phyloP scores from a whole-genome alignment of 331 rosid genomes.

The Malus hybrid region DNA sequence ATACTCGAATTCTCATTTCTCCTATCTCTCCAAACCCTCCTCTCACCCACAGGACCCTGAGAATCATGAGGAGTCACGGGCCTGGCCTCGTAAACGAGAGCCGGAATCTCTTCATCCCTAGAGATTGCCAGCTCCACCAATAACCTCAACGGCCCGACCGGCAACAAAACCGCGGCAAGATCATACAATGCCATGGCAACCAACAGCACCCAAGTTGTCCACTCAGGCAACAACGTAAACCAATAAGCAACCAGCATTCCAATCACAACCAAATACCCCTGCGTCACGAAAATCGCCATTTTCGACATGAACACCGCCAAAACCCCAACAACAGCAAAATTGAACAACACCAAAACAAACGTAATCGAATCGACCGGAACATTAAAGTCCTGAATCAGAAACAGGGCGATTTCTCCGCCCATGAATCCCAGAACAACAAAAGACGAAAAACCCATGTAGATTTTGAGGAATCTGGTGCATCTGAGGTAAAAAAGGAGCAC shows the following conservation, averaged over 20 bases:
- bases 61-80: constrained; percentile 46
- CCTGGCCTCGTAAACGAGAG: constrained; percentile 88
- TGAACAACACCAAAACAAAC: constrained; percentile 44
- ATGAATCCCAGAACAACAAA: constrained; percentile 62
- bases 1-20: constrained; percentile 28
- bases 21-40: constrained; percentile 77
- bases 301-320: constrained; percentile 84
- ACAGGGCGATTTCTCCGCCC: constrained; percentile 63
- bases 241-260: constrained; percentile 87
- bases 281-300: constrained; percentile 76
- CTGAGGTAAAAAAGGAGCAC: constrained; percentile 80
- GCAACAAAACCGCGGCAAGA: constrained; percentile 82
- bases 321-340: constrained; percentile 83
- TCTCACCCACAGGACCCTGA: constrained; percentile 26
- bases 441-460: constrained; percentile 82
- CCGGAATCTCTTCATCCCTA: constrained; percentile 89
- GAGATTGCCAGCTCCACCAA: constrained; percentile 89
- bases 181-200: constrained; percentile 88
- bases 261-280: constrained; percentile 72
- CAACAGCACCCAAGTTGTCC: constrained; percentile 90
- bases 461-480: constrained; percentile 60
- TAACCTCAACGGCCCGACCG: constrained; percentile 75
- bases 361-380: constrained; percentile 64
- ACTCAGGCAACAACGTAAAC: constrained; percentile 86
- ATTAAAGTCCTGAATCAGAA: constrained; percentile 37